phyloP scores from a whole-genome alignment of 225 moss, liverwort and hornwort genomes.

The Polytrichum commune region DNA sequence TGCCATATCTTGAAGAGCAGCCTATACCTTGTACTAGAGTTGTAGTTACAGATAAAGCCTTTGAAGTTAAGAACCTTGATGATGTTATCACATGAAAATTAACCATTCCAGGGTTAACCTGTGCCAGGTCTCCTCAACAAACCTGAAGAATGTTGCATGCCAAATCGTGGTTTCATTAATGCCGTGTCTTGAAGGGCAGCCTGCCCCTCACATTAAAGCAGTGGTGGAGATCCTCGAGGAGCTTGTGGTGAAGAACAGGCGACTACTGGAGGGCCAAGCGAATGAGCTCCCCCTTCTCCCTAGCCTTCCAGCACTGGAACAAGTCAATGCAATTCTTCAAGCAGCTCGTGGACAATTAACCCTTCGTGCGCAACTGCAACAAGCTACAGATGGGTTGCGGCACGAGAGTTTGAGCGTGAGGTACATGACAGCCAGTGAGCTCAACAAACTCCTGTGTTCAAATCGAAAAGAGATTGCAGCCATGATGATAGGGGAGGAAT shows the following conservation, averaged over 20 bases:
- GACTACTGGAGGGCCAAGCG: slow-evolving; percentile 78
- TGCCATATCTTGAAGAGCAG: slow-evolving; percentile 87
- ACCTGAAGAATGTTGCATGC: slow-evolving; percentile 88
- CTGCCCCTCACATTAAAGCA: slow-evolving; percentile 63
- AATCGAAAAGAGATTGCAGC: slow-evolving; percentile 80
- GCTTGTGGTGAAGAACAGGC: slow-evolving; percentile 74
- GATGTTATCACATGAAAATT: no score
- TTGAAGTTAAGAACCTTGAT: no score
- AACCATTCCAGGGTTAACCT: slow-evolving; percentile 6
- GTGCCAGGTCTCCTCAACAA: slow-evolving; percentile 70
- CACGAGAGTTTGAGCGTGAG: slow-evolving; percentile 98
- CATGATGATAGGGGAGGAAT: slow-evolving; percentile 84
- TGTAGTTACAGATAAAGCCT: no score
- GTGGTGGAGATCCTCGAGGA: slow-evolving; percentile 92
- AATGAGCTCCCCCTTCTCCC: slow-evolving; percentile 94
- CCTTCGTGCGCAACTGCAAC: slow-evolving; percentile 83
- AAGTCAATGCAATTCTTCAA: slow-evolving; percentile 79
- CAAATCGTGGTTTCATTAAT: slow-evolving; percentile 94
- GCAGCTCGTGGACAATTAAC: slow-evolving; percentile 86
- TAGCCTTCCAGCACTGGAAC: slow-evolving; percentile 72
- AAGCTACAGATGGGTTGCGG: slow-evolving; percentile 81
- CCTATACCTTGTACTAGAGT: neutral
- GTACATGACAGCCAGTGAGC: slow-evolving; percentile 93
- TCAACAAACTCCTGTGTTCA: slow-evolving; percentile 75
- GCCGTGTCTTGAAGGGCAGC: slow-evolving; percentile 86